Base-by-base conservation (phyloP, 2,329 filamentous ascomycete species). In the Hypoxylon sp. region DNA sequence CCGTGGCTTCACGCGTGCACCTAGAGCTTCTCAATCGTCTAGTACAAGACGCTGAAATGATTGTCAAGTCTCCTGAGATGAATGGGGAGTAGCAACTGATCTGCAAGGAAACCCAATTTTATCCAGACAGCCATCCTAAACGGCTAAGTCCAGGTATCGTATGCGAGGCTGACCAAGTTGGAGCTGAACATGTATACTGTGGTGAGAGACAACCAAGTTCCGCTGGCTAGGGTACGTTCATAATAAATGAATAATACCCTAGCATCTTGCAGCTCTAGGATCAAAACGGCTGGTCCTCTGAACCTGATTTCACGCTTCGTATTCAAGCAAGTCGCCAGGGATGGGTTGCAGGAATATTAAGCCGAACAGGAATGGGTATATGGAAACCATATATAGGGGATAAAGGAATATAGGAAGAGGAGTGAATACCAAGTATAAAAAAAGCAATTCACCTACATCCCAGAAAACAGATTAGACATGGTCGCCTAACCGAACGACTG, bases 401-500 rank as follows among this genome's bases (percentile, higher is more conserved):
- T 51, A 54, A 56, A 52, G 54, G 51, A 48, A 19, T 13, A 56
- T 11, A 53, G n/a, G 17, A 60, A 35, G 21, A 27, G 32, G 37
- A 32, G n/a, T 32, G 15, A 32, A 52, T 62, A 59, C 58, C 55
- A 46, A 54, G 35, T 46, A 68, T 62, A 58, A 64, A 17, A 13
- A 65, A 67, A 71, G 53, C 31, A 61, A 58, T 67, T 62, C 69
- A 87, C 86, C 86, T 82, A 88, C 86, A 88, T 88, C 80, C 86
- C 86, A 75, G 86, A 88, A 78, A 88, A 88, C 74, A 88, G 81
- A 80, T 87, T 88, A 74, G 86, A 88, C 86, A 88, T 88, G 77
- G 75, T 81, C 74, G 72, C 69, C 71, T 70, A 67, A 70, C 50
- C 71, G 68, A 65, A 71, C 51, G 62, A 68, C 65, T 64, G 67